Base-by-base conservation (phyloP, 352 stramenopile species). In the Phytophthora syringae region DNA sequence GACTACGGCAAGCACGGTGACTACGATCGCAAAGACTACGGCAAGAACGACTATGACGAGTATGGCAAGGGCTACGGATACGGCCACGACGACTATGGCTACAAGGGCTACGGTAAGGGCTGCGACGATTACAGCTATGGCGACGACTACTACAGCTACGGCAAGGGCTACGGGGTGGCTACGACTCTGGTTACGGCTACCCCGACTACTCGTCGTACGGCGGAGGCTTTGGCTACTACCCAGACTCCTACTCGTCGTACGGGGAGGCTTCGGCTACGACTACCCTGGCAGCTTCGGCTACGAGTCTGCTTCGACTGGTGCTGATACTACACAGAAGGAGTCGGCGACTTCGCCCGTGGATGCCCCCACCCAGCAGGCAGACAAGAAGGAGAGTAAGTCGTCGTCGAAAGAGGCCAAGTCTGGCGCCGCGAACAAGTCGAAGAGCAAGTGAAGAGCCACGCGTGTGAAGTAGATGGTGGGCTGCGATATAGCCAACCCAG, bases 341-440 rank as follows among this genome's bases (percentile, higher is more conserved):
- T 44, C 32, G 12, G 32, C 32, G 13, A 39, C 34, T 56, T 18
- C 13, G 3, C 20, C 28, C 20, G 48, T 34, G 48, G 20, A 34
- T 7, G 48, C n/a, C 6, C 12, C 10, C 30, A 30, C 18, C 48
- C 48, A 51, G 10, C 25, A 27, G 13, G 28, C 5, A 16, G 12
- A 39, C 32, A 9, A 51, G 40, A 60, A 50, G 52, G 18, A 60
- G 3, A 45, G n/a, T 24, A 59, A 50, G 52, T 22, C 51, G 36
- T 34, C 36, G 32, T 20, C 39, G 18, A 60, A 60, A 11, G 39
- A 60, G 42, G 12, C 52, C 39, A 51, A 51, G 52, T 36, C 52
- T 7, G 27, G 51, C 20, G 39, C 22, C 5, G 27, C 39, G 21
- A 36, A 55, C 37, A 60, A 60, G 39, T 51, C 39, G 25, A 60